Base-by-base conservation (phyloP, 176 grass and related monocot genomes). In the Carex parvula region DNA sequence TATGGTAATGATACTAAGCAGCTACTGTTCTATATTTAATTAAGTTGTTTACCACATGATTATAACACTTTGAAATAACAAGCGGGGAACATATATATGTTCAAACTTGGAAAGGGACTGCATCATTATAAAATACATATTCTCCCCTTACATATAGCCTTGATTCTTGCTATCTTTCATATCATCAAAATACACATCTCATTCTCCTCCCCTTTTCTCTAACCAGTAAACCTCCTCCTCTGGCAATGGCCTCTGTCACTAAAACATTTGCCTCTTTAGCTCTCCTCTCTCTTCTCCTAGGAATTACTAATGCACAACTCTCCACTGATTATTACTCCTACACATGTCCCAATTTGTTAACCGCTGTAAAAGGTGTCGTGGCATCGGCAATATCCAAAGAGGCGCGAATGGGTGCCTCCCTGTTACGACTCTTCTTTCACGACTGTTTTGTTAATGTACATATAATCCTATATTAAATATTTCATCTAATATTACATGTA, bases 381-480 rank as follows among this genome's bases (percentile, higher is more conserved):
- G 11, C 72, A 17, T 62, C 90, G 0, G 95, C 95, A 33, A 86
- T 94, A 46, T 60, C 60, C 18, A 68, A 1, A 3, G 94, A 97
- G 91, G 33, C 69, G 18, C 88, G 94, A 64, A 70, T 97, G 80
- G 94, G 94, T n/a, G 94, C 94, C 14, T 97, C 94, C 30, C 84
- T 97, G 14, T 14, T 97, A 9, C 88, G 94, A 12, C 94, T 97
- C 86, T 94, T 97, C 85, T 97, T 97, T 84, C 94, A 97, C 44
- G 94, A 97, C 88, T 93, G 91, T 85, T 93, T 93, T 63, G 89
- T 93, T 64, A 84, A 92, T 32, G 89, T 90, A 86, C 35, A 57
- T 20, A 71, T 41, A 81, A 54, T 29, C 44, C 44, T 74, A 13
- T 53, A 29, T 29, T 26, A 22, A 64, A 44, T 29, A 53, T 2